Evolutionary conservation across 805 yeast species (phyloP), one percentile per base, ranked within the genome.

Genomic region (Sugiyamaella boreocaroliniensis): DNA sequence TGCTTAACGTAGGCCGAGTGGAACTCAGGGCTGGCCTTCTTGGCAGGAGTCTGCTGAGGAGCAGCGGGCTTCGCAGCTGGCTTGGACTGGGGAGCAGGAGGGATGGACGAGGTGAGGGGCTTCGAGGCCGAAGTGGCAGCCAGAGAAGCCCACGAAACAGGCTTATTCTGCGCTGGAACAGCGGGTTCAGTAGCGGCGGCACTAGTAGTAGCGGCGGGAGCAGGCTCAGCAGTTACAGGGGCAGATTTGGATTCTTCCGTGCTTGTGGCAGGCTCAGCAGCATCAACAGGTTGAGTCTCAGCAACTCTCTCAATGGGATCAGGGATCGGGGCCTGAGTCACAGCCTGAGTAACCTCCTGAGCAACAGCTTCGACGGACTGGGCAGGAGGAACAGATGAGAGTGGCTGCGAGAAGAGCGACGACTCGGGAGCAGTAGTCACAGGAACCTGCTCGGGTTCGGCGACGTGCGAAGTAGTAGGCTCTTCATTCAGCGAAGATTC

Each of bases 1-100:
- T 68, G 64, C 55, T 67, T 68, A 58, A 69, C 59, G 58, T 66
- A 69, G 16, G 69, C 73, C 9, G 73, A 70, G 56, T 64, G 65
- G 54, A 44, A 64, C 37, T 61, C 64, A n/a, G 42, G 51, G 15
- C 48, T 29, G 29, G 52, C 48, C 29, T 40, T 47, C 34, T 37
- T 42, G 42, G 47, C 50, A 22, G 43, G 16, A 45, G 51, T 40
- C 34, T 37, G 43, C 45, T 42, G 46, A 29, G 58, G 40, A 29
- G 56, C 20, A 29, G 54, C 55, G 18, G 54, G 43, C 12, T 55
- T 19, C 20, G 58, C 40, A 9, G 53, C 51, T 7, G 56, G 53
- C 15, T 40, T 37, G 19, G 61, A 41, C 10, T 57, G 51, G 6
- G 58, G 47, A 26, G 55, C 55, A 32, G 57, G 58, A 22, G 18